Evolutionary conservation across 257 asterid genomes (phyloP).

Genomic region (Eustoma russellianum): DNA sequence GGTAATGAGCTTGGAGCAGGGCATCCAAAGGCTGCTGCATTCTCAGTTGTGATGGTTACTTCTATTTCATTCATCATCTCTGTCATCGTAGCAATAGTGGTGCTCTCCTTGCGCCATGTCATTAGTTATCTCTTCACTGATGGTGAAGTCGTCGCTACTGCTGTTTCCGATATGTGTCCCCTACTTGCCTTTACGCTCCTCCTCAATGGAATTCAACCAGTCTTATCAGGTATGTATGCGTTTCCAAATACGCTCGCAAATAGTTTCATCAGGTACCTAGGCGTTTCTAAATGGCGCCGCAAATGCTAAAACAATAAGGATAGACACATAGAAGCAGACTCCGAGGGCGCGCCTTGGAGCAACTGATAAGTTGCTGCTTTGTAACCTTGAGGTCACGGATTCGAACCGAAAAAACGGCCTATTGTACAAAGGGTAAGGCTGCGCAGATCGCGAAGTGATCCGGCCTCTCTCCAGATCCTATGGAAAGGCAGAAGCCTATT

Average conservation of each 20-base stretch:
- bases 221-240: constrained; percentile 5
- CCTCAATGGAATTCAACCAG: constrained; percentile 9
- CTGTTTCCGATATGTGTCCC: constrained; percentile 8
- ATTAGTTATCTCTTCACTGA: constrained; percentile 7
- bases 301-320: no score
- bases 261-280: constrained; percentile 6
- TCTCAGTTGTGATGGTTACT: constrained; percentile 4
- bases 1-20: constrained; percentile 8
- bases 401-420: no score
- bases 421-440: no score
- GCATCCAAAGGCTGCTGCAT: constrained; percentile 7
- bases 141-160: constrained; percentile 5
- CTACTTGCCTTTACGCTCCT: constrained; percentile 3
- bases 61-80: background rate
- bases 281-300: no score
- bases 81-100: background rate
- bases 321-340: no score
- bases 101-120: background rate
- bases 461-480: no score
- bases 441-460: no score
- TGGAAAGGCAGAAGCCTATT: no score
- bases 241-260: no score
- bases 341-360: no score
- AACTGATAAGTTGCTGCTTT: no score
- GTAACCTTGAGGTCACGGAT: no score